Evolutionary conservation across 1,139 yeast genomes (phyloP), one percentile per base, ranked within the genome.

Genomic region (Ogataea hybrid): DNA sequence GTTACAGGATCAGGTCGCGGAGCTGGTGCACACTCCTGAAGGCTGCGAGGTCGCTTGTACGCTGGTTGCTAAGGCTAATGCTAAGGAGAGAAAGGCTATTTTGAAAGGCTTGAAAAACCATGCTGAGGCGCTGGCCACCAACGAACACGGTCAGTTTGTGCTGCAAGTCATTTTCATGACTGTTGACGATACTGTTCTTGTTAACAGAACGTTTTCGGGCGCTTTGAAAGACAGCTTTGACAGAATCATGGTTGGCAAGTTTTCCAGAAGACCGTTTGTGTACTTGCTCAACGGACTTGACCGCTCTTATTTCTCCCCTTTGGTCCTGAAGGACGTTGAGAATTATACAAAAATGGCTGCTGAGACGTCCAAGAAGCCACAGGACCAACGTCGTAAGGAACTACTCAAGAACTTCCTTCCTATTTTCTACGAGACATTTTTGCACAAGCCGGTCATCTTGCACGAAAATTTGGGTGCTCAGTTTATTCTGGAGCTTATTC

Each of bases 1-100:
- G 37, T 69, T 92, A 47, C 77, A 81, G 38, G 97, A 90, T 59
- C 96, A 88, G 62, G 74, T 89, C 63, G 96, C 97, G 20, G 97
- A 90, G 66, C 75, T 92, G 61, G 96, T 90, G 25, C 98, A 92
- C 62, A 92, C 98, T 0, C 83, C 81, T 46, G 97, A 90, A 64
- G 98, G 98, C 52, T 70, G 90, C 39, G 95, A 87, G 57, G 97
- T 88, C 44, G 97, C 97, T 0, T 79, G 85, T 55, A 73, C 79
- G 25, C 73, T 87, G 49, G 72, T 92, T 46, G 88, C 96, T 1
- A 72, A 77, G 49, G 94, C 97, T 27, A 84, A 75, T 51, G 97
- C 97, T 15, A 92, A 92, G 68, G 97, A 92, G 69, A 83, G 97
- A 71, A 92, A 90, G 67, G 64, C 64, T 35, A 76, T 92, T 42